Evolutionary conservation across 1,139 yeast genomes (phyloP).

Genomic region (Geotrichum citri-aurantii): DNA sequence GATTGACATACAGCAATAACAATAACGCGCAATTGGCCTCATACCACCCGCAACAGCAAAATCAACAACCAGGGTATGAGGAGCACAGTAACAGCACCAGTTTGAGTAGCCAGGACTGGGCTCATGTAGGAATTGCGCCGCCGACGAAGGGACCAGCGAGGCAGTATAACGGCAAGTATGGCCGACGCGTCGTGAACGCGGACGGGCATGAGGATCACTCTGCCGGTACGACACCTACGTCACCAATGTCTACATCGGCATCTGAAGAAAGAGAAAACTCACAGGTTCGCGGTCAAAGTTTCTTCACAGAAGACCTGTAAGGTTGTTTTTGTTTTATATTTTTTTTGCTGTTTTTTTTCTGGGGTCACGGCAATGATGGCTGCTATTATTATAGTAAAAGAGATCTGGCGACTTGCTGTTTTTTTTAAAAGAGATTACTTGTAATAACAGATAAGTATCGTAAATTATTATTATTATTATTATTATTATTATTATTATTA

Average conservation of each 20-base stretch:
- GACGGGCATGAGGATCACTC: not conserved
- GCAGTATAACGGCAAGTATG: not conserved
- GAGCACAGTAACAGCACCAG: not conserved
- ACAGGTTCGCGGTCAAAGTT: not conserved
- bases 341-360: too few species aligned
- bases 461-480: too few species aligned
- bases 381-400: too few species aligned
- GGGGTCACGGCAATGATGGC: too few species aligned
- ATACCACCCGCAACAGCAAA: not conserved
- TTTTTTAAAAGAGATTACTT: too few species aligned
- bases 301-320: not conserved
- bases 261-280: not conserved
- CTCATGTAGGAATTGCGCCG: not conserved
- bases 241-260: not conserved
- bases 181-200: not conserved
- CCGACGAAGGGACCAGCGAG: not conserved
- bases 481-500: too few species aligned
- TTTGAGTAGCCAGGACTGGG: not conserved
- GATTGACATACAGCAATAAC: not conserved
- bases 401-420: too few species aligned
- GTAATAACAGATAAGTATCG: too few species aligned
- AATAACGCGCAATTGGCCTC: not conserved
- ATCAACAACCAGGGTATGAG: not conserved
- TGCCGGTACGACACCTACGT: not conserved
- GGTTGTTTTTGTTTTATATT: too few species aligned